These are phyloP conservation scores for Tephrocybe rancida DNA, from an alignment of 768 basidiomycete species.

Conservation along the genomic window DNA sequence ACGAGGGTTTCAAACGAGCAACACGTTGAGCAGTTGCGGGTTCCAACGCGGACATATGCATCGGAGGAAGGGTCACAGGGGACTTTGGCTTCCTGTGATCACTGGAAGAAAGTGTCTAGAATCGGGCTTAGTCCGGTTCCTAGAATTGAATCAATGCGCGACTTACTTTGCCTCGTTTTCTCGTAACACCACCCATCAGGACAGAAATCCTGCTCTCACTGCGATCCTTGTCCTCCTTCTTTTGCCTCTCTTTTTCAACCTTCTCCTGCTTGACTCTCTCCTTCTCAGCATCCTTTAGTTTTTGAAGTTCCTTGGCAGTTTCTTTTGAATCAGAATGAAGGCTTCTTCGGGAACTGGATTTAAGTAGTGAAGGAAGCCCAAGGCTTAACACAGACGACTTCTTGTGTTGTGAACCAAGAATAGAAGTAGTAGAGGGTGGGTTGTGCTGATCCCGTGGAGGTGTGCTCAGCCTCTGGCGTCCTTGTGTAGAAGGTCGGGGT, in stretches of 20 bases:
- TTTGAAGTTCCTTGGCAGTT: constrained; percentile 44
- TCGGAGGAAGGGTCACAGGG: constrained; percentile 78
- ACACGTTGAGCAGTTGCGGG: constrained; percentile 83
- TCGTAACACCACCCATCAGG: constrained; percentile 69
- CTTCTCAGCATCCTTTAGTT: constrained; percentile 52
- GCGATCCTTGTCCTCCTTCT: constrained; percentile 84
- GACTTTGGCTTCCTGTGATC: constrained; percentile 77
- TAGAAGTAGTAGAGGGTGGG: constrained; percentile 48
- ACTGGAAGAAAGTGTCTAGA: constrained; percentile 79
- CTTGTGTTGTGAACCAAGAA: constrained; percentile 65
- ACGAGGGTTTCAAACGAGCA: constrained; percentile 70
- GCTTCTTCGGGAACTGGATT: constrained; percentile 84
- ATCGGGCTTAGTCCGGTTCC: constrained; percentile 10
- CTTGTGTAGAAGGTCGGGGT: constrained; percentile 40
- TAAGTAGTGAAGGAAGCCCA: constrained; percentile 80
- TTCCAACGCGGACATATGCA: constrained; percentile 87
- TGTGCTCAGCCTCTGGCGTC: constrained; percentile 41
- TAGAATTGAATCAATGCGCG: constrained; percentile 1
- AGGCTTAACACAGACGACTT: constrained; percentile 84
- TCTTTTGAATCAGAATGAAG: constrained; percentile 72
- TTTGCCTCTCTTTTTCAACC: constrained; percentile 52
- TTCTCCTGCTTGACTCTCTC: constrained; percentile 44
- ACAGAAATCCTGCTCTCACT: constrained; percentile 90
- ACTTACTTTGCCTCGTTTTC: constrained; percentile 88
- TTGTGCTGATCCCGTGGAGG: constrained; percentile 59